Conservation (phyloP, 331 rosid species). For the Rosa hybrid region DNA sequence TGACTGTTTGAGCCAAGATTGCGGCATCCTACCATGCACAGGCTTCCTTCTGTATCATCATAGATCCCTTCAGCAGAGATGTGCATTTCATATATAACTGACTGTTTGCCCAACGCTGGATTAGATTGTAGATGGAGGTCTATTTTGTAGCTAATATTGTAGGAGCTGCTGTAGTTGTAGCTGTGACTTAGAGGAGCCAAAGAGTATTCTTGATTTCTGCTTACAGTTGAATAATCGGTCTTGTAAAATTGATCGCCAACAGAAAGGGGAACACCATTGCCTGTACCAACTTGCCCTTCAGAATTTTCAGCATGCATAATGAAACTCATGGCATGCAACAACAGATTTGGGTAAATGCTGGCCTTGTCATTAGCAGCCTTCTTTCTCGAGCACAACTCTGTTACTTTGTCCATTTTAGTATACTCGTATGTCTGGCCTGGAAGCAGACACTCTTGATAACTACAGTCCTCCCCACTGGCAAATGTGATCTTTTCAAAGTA, state of each 20-base stretch:
- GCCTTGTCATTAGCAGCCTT: slow-evolving; percentile 20
- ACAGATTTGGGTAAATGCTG: slow-evolving; percentile 32
- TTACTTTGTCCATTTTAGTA: slow-evolving; percentile 36
- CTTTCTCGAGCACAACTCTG: slow-evolving; percentile 35
- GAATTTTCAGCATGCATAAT: slow-evolving; percentile 33
- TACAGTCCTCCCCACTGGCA: background rate
- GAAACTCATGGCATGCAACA: slow-evolving; percentile 42
- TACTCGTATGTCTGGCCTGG: slow-evolving; percentile 41
- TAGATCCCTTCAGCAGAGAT: slow-evolving; percentile 62
- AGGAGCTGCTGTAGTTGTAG: background rate
- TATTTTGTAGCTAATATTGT: slow-evolving; percentile 46
- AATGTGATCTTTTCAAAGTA: slow-evolving; percentile 49
- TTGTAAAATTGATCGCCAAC: slow-evolving; percentile 32
- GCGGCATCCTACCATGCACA: slow-evolving; percentile 75
- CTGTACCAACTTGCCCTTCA: slow-evolving; percentile 19
- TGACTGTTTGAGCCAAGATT: slow-evolving; percentile 7
- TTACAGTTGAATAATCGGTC: background rate
- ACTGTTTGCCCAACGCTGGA: no score
- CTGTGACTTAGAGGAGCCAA: background rate
- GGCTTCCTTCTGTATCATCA: slow-evolving; percentile 54
- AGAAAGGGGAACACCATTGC: slow-evolving; percentile 36
- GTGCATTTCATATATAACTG: background rate
- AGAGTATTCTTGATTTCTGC: background rate
- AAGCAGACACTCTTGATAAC: background rate
- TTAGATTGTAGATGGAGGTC: no score